These are phyloP conservation scores for Volvox reticuliferus DNA, from an alignment of 139 green algal species.

Conservation along the genomic window DNA sequence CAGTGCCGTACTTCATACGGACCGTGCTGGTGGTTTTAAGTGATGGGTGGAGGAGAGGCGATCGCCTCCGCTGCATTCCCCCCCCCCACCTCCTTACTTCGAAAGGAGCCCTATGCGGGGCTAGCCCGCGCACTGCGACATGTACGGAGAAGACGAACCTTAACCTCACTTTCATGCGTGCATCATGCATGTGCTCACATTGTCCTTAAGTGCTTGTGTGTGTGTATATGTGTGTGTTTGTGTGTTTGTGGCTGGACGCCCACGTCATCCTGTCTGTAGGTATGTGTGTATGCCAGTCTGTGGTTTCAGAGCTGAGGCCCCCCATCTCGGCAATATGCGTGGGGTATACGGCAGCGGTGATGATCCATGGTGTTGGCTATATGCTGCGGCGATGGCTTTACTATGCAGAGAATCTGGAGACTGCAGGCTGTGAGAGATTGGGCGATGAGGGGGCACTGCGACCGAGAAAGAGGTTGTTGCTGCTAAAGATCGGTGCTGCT, in stretches of 20 bases:
- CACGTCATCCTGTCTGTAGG: too few relatives aligned
- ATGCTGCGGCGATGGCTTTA: too few relatives aligned
- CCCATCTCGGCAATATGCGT: too few relatives aligned
- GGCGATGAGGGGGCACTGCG: too few relatives aligned
- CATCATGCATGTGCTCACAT: neutral
- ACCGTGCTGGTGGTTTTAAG: constrained; percentile 27
- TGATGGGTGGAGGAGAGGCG: constrained; percentile 33
- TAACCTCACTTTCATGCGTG: neutral
- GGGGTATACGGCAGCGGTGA: too few relatives aligned
- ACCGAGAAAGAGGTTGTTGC: too few relatives aligned
- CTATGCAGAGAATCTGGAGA: too few relatives aligned
- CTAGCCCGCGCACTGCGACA: neutral
- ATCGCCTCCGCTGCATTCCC: neutral
- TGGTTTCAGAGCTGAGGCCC: too few relatives aligned
- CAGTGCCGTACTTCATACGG: neutral
- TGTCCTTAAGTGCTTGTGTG: neutral
- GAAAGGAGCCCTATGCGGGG: constrained; percentile 1
- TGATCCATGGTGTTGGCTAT: too few relatives aligned
- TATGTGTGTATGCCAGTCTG: too few relatives aligned
- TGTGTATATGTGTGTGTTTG: neutral
- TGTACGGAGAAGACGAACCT: neutral
- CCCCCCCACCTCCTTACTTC: constrained; percentile 12
- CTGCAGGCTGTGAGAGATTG: too few relatives aligned
- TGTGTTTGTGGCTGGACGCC: neutral
- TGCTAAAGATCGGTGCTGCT: too few relatives aligned